Base-by-base conservation (phyloP, 768 basidiomycete genomes). In the Naganishia randhawae region DNA sequence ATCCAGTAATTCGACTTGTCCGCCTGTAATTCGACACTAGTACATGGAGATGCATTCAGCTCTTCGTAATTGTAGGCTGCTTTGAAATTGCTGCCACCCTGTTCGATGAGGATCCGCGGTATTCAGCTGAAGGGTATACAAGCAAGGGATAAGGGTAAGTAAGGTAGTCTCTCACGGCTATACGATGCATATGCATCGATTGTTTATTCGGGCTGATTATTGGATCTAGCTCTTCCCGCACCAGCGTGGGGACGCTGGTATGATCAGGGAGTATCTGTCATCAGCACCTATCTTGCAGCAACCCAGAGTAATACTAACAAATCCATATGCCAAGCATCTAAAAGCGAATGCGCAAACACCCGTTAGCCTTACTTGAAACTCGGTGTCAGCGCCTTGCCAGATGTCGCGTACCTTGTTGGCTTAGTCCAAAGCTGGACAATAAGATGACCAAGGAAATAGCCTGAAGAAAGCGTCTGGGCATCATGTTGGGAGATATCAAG, bases 101-200 rank as follows among this genome's bases (percentile, higher is more conserved):
- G 29, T 61, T 27, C 3, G n/a, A 57, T 16, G 41, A 42, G 7
- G 3, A 19, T 16, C 41, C 14, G 5, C 27, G 8, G 27, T 17
- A 48, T n/a, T 57, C 33, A 57, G 42, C 16, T 33, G 25, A 27
- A 37, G 37, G 25, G 27, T 22, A 33, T 31, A 6, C 32, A 1
- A 3, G 35, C 14, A 5, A 29, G 63, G 16, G 27, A 48, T 31
- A 4, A 17, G 27, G 25, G 17, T 42, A 33, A 14, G 37, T 3
- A 27, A 19, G 35, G 42, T 41, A 8, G 37, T 22, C 2, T 32
- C 66, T 55, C 22, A 67, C 76, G 50, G 75, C 50, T 65, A 78
- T 69, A 68, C 73, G 70, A 71, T 78, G 77, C 77, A 76, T 75
- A 57, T 78, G 77, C 16, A 66, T 50, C n/a, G 67, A 50, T 17